Percentiles rank a stretch among this genome's conserved stretches.
These are phyloP conservation scores for Magnusiomyces tetraspermus DNA, from an alignment of 1,139 yeast species.

Conservation along the genomic window DNA sequence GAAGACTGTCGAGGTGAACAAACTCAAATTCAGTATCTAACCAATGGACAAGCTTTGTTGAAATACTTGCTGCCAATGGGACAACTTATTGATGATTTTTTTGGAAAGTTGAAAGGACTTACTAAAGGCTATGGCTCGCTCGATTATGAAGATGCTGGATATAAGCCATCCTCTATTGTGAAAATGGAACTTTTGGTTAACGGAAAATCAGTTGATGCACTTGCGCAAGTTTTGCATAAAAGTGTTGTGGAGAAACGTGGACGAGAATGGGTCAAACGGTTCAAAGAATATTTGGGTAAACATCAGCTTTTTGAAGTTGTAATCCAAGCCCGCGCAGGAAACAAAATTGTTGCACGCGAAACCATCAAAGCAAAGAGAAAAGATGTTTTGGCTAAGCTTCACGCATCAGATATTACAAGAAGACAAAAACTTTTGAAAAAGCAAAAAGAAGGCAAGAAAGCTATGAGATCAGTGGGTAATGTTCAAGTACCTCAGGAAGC, in stretches of 20 bases:
- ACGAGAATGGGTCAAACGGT: constrained; percentile 69
- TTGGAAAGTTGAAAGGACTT: constrained; percentile 82
- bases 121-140: constrained; percentile 90
- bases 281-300: constrained; percentile 59
- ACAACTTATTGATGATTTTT: constrained; percentile 86
- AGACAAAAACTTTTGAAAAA: constrained; percentile 78
- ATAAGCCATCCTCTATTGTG: constrained; percentile 66
- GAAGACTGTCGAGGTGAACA: constrained; percentile 79
- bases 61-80: constrained; percentile 78
- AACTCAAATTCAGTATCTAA: constrained; percentile 64
- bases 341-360: constrained; percentile 78
- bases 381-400: constrained; percentile 84
- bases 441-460: constrained; percentile 91
- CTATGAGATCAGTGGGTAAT: constrained; percentile 69
- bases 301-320: constrained; percentile 87
- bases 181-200: constrained; percentile 85
- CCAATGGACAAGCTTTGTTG: constrained; percentile 72
- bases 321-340: constrained; percentile 83
- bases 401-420: constrained; percentile 88
- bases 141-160: constrained; percentile 92
- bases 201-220: constrained; percentile 84
- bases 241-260: constrained; percentile 69
- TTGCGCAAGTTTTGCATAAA: constrained; percentile 80
- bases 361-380: constrained; percentile 88
- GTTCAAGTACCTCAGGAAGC: constrained; percentile 78